phyloP scores from a whole-genome alignment of 768 basidiomycete species.

The Suillus bovinus region DNA sequence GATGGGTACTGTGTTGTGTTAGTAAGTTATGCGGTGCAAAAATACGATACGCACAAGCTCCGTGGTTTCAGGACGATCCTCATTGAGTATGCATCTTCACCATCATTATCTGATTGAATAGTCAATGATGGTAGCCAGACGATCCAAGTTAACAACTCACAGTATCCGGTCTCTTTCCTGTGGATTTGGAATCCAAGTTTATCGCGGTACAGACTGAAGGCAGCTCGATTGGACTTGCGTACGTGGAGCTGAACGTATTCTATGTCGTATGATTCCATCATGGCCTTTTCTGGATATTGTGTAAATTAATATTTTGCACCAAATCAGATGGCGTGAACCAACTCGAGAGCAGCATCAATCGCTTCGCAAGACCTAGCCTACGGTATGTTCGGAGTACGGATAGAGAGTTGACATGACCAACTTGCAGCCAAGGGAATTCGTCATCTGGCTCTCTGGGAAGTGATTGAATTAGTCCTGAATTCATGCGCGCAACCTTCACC shows the following conservation, averaged over 20 bases:
- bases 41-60: neutral
- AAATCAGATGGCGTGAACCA: slow-evolving; percentile 9
- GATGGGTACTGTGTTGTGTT: neutral
- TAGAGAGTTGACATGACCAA: slow-evolving; percentile 32
- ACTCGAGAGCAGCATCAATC: slow-evolving; percentile 29
- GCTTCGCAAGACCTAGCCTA: slow-evolving; percentile 29
- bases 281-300: slow-evolving; percentile 24
- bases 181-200: slow-evolving; percentile 26
- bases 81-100: slow-evolving; percentile 29
- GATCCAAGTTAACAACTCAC: slow-evolving; percentile 18
- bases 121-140: neutral
- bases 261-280: slow-evolving; percentile 21
- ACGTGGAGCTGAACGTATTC: slow-evolving; percentile 30
- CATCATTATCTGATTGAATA: slow-evolving; percentile 23
- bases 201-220: slow-evolving; percentile 20
- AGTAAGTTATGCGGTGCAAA: neutral
- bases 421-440: slow-evolving; percentile 1
- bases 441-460: slow-evolving; percentile 26
- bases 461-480: neutral
- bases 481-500: slow-evolving; percentile 14
- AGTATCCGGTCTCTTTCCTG: slow-evolving; percentile 22
- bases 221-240: slow-evolving; percentile 28
- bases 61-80: slow-evolving; percentile 7
- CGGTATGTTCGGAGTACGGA: slow-evolving; percentile 29
- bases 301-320: slow-evolving; percentile 1